Conservation (phyloP, 257 asterid species). For the Cordia subcordata region DNA sequence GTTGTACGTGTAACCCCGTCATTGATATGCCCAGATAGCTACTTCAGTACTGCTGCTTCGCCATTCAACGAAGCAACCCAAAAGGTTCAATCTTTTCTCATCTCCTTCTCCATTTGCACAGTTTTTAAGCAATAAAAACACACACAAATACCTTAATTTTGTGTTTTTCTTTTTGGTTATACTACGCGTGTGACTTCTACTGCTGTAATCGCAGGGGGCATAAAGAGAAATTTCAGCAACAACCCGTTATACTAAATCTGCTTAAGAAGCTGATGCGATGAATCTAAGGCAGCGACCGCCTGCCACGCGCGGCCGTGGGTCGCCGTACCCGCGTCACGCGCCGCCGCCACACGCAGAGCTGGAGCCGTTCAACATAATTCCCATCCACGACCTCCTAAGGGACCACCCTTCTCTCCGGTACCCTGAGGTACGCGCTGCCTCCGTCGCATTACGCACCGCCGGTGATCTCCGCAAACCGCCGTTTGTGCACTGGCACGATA, state of each 20-base stretch:
- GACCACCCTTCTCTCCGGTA: slow-evolving; percentile 84
- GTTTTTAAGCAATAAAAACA: neutral
- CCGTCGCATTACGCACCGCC: slow-evolving; percentile 61
- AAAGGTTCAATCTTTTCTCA: slow-evolving; percentile 1
- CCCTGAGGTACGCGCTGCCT: slow-evolving; percentile 83
- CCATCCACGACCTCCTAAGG: slow-evolving; percentile 56
- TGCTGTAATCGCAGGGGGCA: slow-evolving; percentile 4
- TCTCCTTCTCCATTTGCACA: neutral
- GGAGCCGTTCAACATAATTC: slow-evolving; percentile 70
- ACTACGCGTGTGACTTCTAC: slow-evolving; percentile 1
- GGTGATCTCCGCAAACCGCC: slow-evolving; percentile 80
- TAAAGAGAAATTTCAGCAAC: neutral
- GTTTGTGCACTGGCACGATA: slow-evolving; percentile 47
- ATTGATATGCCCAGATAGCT: neutral
- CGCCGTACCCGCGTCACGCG: slow-evolving; percentile 35
- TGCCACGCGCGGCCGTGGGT: slow-evolving; percentile 50
- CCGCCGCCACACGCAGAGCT: slow-evolving; percentile 26
- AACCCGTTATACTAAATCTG: slow-evolving; percentile 18
- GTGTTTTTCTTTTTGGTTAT: neutral
- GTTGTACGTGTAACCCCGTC: no score
- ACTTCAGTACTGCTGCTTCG: neutral
- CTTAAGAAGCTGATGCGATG: slow-evolving; percentile 34
- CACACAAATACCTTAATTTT: neutral
- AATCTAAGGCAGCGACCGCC: slow-evolving; percentile 52
- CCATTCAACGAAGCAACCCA: neutral